These are phyloP conservation scores for Trifolium fragiferum DNA, from an alignment of 306 rosid genomes.

Conservation along the genomic window DNA sequence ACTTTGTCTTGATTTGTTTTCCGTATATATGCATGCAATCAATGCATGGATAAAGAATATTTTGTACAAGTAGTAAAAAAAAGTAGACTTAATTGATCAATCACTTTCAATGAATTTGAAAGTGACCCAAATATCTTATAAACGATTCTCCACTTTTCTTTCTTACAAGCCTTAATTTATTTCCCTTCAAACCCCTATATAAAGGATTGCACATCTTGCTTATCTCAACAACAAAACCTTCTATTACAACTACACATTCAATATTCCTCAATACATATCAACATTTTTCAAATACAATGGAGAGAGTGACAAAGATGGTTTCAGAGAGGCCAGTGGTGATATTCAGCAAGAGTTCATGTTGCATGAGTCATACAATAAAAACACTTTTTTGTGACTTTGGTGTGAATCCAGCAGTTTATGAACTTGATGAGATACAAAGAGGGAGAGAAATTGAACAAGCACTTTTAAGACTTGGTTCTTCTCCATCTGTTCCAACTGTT, in stretches of 20 bases:
- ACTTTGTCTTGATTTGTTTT: slow-evolving; percentile 38
- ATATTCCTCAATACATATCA: no score
- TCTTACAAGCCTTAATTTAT: neutral
- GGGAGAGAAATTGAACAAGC: slow-evolving; percentile 96
- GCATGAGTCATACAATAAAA: slow-evolving; percentile 89
- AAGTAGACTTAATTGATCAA: slow-evolving; percentile 35
- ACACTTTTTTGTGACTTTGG: slow-evolving; percentile 82
- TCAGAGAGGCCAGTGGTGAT: slow-evolving; percentile 93
- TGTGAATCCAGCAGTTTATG: slow-evolving; percentile 80
- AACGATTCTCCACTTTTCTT: slow-evolving; percentile 53
- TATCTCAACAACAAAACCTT: slow-evolving; percentile 13
- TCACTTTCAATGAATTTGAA: slow-evolving; percentile 51
- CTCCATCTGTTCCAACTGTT: slow-evolving; percentile 81
- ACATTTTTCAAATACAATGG: slow-evolving; percentile 40
- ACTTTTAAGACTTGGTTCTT: slow-evolving; percentile 66
- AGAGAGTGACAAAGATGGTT: slow-evolving; percentile 71
- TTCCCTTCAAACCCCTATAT: slow-evolving; percentile 53
- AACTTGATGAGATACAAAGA: slow-evolving; percentile 80
- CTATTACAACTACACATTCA: neutral
- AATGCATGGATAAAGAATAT: slow-evolving; percentile 49
- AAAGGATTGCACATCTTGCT: slow-evolving; percentile 34
- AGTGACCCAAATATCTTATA: slow-evolving; percentile 50
- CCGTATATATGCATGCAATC: slow-evolving; percentile 54
- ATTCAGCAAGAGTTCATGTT: slow-evolving; percentile 89
- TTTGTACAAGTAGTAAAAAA: slow-evolving; percentile 28